Evolutionary conservation across 768 basidiomycete genomes (phyloP).

Genomic region (Leucocoprinus birnbaumii): DNA sequence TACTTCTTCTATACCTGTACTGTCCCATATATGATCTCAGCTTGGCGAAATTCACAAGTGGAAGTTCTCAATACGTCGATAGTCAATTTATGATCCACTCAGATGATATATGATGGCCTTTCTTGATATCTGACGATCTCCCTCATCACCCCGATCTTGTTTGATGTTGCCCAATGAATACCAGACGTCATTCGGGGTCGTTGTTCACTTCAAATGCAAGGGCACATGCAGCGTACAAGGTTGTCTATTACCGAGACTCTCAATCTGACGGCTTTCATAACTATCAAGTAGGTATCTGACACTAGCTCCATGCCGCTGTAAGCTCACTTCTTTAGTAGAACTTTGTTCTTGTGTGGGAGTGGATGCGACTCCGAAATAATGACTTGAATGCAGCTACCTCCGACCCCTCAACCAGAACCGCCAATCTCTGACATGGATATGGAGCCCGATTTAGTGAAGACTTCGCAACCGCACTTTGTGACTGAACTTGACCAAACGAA

Average conservation of each 20-base stretch:
- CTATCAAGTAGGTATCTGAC: conserved; percentile 27
- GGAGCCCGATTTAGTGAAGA: conserved; percentile 8
- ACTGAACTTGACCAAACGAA: conserved; percentile 30
- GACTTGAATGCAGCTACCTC: conserved; percentile 17
- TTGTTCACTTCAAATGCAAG: no score
- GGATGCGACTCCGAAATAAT: conserved; percentile 25
- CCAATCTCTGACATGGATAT: conserved; percentile 10
- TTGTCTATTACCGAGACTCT: conserved; percentile 18
- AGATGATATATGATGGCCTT: no score
- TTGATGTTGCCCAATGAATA: no score
- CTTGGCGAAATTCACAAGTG: no score
- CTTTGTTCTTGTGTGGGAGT: conserved; percentile 27
- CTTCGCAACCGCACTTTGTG: conserved; percentile 13
- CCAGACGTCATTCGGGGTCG: no score
- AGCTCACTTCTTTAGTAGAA: conserved; percentile 25
- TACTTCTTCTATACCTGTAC: no score
- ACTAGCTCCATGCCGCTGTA: neutral
- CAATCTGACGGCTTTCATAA: conserved; percentile 13
- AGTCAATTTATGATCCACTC: no score
- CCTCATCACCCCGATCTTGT: no score
- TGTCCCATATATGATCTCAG: no score
- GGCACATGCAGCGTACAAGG: conserved; percentile 40
- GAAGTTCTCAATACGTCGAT: no score
- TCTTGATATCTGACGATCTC: no score
- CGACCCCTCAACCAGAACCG: conserved; percentile 10